Percentiles rank a stretch among this genome's conserved stretches.
Conservation (phyloP, 495 filamentous ascomycete genomes). For the Daldinia loculata region DNA sequence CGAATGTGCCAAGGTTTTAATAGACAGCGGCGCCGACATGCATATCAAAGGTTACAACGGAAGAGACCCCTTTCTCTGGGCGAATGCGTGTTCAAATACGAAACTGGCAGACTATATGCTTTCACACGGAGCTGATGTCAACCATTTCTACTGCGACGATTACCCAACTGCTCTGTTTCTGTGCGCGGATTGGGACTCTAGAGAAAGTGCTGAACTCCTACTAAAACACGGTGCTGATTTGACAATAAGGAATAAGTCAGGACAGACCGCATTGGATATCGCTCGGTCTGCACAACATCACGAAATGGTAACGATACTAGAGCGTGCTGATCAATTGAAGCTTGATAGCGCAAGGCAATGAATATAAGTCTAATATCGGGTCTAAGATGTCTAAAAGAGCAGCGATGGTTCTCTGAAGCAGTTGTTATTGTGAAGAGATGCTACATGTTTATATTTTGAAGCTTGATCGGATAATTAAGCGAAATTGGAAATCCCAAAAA, state of each 20-base stretch:
- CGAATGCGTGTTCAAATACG: constrained; percentile 9
- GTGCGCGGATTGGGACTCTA: not conserved
- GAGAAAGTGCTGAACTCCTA: not conserved
- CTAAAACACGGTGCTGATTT: constrained; percentile 6
- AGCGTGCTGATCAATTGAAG: not conserved
- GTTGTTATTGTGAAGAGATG: no score
- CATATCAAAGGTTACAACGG: not conserved
- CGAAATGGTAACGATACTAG: not conserved
- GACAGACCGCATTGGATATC: constrained; percentile 6
- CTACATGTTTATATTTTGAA: not conserved
- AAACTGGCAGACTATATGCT: constrained; percentile 13
- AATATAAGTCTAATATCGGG: not conserved
- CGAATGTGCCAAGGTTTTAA: constrained; percentile 20
- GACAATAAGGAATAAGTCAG: not conserved
- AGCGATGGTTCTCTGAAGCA: no score
- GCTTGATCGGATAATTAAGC: no score
- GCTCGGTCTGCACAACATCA: constrained; percentile 1
- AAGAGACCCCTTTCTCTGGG: constrained; percentile 17
- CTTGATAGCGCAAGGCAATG: not conserved
- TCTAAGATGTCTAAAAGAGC: not conserved
- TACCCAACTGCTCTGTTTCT: constrained; percentile 3
- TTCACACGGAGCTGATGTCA: constrained; percentile 10
- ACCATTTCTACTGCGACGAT: constrained; percentile 4
- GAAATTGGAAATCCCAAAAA: no score
- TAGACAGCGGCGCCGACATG: constrained; percentile 10